Conservation (phyloP, 1,139 yeast species). For the Taphrina flavorubra region DNA sequence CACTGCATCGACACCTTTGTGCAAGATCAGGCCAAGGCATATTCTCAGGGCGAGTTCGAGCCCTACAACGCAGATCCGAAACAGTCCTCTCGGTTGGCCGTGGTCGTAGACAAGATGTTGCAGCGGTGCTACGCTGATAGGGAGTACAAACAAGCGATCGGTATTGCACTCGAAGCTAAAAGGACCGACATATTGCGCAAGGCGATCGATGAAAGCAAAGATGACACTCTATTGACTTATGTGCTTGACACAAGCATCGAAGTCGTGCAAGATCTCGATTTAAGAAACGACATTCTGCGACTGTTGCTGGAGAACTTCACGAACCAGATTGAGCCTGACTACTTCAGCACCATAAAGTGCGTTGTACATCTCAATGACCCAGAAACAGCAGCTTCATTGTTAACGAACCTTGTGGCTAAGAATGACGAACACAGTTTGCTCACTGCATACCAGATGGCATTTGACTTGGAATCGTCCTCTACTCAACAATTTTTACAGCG, state of each 20-base stretch:
- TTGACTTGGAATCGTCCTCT: conserved; percentile 89
- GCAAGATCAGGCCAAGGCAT: conserved; percentile 72
- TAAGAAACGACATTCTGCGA: conserved; percentile 61
- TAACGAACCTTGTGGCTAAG: conserved; percentile 62
- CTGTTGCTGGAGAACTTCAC: conserved; percentile 67
- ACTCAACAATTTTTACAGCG: conserved; percentile 85
- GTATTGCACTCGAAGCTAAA: conserved; percentile 86
- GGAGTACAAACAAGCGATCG: conserved; percentile 77
- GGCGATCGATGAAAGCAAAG: conserved; percentile 48
- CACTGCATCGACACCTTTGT: conserved; percentile 68
- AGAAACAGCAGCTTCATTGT: conserved; percentile 68
- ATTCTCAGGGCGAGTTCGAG: conserved; percentile 63
- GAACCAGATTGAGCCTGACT: conserved; percentile 69
- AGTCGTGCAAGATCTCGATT: conserved; percentile 66
- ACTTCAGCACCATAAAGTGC: conserved; percentile 79
- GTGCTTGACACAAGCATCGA: conserved; percentile 76
- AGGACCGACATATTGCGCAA: conserved; percentile 79
- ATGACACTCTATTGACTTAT: conserved; percentile 66
- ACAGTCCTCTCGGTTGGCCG: conserved; percentile 68
- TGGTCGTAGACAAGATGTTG: conserved; percentile 85
- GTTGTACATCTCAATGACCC: conserved; percentile 86
- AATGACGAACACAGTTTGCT: conserved; percentile 54
- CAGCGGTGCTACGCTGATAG: conserved; percentile 72
- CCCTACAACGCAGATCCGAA: conserved; percentile 47
- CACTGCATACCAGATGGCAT: conserved; percentile 90